Percentiles rank a stretch among this genome's conserved stretches.
phyloP scores from a whole-genome alignment of 768 basidiomycete species.

The Podaxis pistillaris region DNA sequence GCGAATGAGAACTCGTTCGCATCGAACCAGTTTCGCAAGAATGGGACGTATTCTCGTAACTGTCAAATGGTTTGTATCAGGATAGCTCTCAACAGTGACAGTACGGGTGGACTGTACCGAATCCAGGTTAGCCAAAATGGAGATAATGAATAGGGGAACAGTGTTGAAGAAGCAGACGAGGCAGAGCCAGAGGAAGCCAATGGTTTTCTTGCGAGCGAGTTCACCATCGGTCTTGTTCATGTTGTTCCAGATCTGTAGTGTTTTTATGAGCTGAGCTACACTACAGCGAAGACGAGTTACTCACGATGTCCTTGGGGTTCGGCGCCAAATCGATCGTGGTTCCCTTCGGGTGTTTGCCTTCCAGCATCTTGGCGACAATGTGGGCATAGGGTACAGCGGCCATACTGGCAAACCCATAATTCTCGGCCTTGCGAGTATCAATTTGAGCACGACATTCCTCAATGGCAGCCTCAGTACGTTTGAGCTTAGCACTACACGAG shows the following conservation, averaged over 20 bases:
- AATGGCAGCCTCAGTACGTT: constrained; percentile 71
- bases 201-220: constrained; percentile 58
- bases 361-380: constrained; percentile 71
- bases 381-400: constrained; percentile 88
- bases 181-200: constrained; percentile 79
- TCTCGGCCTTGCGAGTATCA: constrained; percentile 76
- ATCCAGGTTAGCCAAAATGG: constrained; percentile 87
- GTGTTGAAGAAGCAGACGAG: constrained; percentile 94
- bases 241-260: constrained; percentile 81
- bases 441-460: constrained; percentile 72
- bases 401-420: constrained; percentile 91
- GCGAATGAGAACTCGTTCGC: constrained; percentile 70
- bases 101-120: constrained; percentile 44
- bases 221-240: constrained; percentile 72
- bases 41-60: constrained; percentile 68
- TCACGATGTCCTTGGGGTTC: constrained; percentile 85
- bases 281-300: constrained; percentile 19
- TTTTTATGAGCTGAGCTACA: background rate
- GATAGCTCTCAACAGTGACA: background rate
- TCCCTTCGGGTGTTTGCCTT: constrained; percentile 69
- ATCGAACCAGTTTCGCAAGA: constrained; percentile 70
- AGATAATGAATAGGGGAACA: constrained; percentile 86
- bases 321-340: constrained; percentile 74
- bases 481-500: constrained; percentile 42
- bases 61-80: constrained; percentile 25